phyloP scores from a whole-genome alignment of 768 basidiomycete genomes.

The Pisolithus sp. region DNA sequence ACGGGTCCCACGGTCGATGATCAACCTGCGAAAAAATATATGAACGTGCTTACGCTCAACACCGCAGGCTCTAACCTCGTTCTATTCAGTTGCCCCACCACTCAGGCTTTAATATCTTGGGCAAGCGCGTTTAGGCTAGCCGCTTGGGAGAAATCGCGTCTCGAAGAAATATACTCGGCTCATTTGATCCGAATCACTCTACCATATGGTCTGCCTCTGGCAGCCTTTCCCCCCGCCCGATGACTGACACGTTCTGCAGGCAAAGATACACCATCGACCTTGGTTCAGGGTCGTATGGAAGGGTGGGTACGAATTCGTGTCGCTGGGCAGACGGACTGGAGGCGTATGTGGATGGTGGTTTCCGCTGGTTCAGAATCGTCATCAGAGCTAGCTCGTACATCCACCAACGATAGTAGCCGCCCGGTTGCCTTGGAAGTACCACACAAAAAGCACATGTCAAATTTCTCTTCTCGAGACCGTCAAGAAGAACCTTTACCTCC shows the following conservation, averaged over 20 bases:
- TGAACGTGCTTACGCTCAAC: conserved; percentile 84
- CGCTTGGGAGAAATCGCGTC: conserved; percentile 90
- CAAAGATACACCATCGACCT: conserved; percentile 51
- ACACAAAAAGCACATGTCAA: conserved; percentile 50
- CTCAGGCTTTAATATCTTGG: conserved; percentile 73
- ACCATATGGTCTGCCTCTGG: conserved; percentile 33
- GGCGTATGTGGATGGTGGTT: conserved; percentile 80
- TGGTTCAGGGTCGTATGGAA: conserved; percentile 72
- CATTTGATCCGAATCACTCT: conserved; percentile 82
- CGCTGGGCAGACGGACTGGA: conserved; percentile 98
- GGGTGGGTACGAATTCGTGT: conserved; percentile 88
- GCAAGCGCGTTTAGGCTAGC: conserved; percentile 83
- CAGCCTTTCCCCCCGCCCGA: conserved; percentile 18
- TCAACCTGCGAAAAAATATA: conserved; percentile 50
- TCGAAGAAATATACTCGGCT: conserved; percentile 97
- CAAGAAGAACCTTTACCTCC: conserved; percentile 26
- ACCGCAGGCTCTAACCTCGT: conserved; percentile 89
- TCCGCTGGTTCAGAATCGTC: conserved; percentile 37
- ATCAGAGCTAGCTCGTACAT: conserved; percentile 14
- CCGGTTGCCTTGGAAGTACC: conserved; percentile 17
- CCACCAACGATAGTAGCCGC: conserved; percentile 23
- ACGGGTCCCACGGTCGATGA: conserved; percentile 51
- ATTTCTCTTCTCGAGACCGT: conserved; percentile 54
- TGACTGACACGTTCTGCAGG: conserved; percentile 24
- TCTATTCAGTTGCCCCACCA: conserved; percentile 78